Base-by-base conservation (phyloP, 257 asterid species). In the Leptodermis oblonga region DNA sequence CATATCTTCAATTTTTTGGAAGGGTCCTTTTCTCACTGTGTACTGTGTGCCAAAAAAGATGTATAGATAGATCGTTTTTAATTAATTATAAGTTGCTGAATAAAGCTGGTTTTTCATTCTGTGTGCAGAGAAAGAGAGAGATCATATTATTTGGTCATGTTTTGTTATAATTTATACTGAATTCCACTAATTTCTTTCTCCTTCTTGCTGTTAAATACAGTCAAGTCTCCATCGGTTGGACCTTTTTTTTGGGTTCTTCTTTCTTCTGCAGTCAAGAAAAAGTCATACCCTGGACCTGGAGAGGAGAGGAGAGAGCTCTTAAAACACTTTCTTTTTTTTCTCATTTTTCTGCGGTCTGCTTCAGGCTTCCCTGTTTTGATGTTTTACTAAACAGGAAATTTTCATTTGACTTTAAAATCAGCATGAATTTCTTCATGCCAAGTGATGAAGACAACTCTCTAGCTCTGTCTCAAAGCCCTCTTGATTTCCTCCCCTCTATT, bases 161-260 rank as follows among this genome's bases (percentile, higher is more conserved):
- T 52, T 58, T 83, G 73, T 80, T 74, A 73, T 77, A 45, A 51
- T 14, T 59, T 17, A 41, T 56, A 43, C 53, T 71, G 73, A 73
- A 75, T n/a, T 62, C 59, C 74, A 77, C 70, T 77, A 52, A 69
- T 51, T 48, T 48, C 9, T 15, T 34, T 60, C 14, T 39, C 11
- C 62, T 64, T 69, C 66, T 73, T 62, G 25, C 55, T 52, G 59
- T 52, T 52, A 52, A 14, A 52, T 70, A 46, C 65, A 75, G 96
- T 85, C 90, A 80, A 64, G 92, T 90, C 97, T 69, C 82, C 83
- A 83, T 90, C 97, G 43, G 73, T 22, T 74, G 80, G 78, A 71
- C 86, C 68, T 79, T 78, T 49, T 78, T 49, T 71, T 28, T 79
- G 73, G 65, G 60, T 23, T 79, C 76, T 77, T 76, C 39, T 45